Evolutionary conservation across 352 stramenopile genomes (phyloP).

Genomic region (Lagenidium giganteum): DNA sequence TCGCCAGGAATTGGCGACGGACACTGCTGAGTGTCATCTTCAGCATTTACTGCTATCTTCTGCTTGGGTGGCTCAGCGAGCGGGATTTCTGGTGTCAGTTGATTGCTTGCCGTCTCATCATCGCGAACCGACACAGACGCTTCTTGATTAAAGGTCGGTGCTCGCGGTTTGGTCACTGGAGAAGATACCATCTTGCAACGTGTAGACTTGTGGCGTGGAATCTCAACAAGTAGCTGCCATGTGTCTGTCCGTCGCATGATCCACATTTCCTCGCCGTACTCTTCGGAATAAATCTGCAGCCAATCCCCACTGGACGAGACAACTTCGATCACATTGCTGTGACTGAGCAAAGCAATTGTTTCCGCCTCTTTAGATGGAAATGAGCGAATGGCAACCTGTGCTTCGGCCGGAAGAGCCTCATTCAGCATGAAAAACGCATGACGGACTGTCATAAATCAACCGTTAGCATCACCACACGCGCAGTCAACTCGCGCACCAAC

Average conservation of each 20-base stretch:
- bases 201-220: constrained; percentile 16
- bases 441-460: too few species aligned
- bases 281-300: constrained; percentile 32
- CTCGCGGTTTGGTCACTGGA: too few species aligned
- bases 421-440: constrained; percentile 63
- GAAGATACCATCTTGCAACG: constrained; percentile 11
- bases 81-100: too few species aligned
- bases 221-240: constrained; percentile 41
- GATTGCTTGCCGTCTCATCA: too few species aligned
- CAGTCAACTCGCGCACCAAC: not conserved
- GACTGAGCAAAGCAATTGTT: constrained; percentile 42
- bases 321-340: constrained; percentile 49
- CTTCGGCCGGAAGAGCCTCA: constrained; percentile 42
- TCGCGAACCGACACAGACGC: too few species aligned
- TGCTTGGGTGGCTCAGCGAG: too few species aligned
- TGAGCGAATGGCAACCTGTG: constrained; percentile 57
- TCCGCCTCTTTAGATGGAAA: constrained; percentile 63
- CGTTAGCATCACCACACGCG: too few species aligned
- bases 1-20: not conserved
- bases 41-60: not conserved
- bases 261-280: constrained; percentile 27
- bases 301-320: constrained; percentile 38
- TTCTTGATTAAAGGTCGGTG: too few species aligned
- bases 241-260: constrained; percentile 66
- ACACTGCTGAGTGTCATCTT: not conserved